A percentile compares a stretch with the other conserved stretches of the same genome.
phyloP scores from a whole-genome alignment of 257 asterid genomes.

The Nicotiana benthamiana region DNA sequence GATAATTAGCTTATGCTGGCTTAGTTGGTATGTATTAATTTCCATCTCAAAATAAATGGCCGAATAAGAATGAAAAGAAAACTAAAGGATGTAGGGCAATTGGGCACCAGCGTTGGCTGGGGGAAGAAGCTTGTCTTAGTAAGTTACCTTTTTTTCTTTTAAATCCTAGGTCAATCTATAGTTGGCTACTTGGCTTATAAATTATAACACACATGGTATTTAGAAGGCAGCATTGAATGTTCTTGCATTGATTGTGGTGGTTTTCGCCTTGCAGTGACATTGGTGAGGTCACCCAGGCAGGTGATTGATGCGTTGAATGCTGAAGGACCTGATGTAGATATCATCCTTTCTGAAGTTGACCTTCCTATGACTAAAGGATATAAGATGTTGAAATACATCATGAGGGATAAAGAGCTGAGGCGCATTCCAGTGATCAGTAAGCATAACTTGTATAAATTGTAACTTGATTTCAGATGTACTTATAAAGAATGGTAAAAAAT shows the following conservation, averaged over 20 bases:
- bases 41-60: not conserved
- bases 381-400: constrained; percentile 62
- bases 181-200: not conserved
- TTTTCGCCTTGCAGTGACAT: constrained; percentile 49
- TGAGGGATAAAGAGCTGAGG: constrained; percentile 69
- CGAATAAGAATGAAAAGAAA: not conserved
- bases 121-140: not conserved
- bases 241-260: constrained; percentile 5
- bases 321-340: constrained; percentile 79
- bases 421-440: constrained; percentile 91
- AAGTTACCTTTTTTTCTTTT: not conserved
- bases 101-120: not conserved
- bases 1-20: not conserved
- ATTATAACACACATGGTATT: not conserved
- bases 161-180: not conserved
- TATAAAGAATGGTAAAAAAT: not conserved
- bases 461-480: not conserved
- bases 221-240: not conserved
- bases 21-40: not conserved
- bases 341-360: constrained; percentile 86
- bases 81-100: not conserved
- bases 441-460: constrained; percentile 10
- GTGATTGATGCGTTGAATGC: constrained; percentile 90
- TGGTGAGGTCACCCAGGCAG: constrained; percentile 86
- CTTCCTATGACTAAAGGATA: constrained; percentile 85